phyloP scores from a whole-genome alignment of 176 grass and related monocot species.

The Carex pumila region DNA sequence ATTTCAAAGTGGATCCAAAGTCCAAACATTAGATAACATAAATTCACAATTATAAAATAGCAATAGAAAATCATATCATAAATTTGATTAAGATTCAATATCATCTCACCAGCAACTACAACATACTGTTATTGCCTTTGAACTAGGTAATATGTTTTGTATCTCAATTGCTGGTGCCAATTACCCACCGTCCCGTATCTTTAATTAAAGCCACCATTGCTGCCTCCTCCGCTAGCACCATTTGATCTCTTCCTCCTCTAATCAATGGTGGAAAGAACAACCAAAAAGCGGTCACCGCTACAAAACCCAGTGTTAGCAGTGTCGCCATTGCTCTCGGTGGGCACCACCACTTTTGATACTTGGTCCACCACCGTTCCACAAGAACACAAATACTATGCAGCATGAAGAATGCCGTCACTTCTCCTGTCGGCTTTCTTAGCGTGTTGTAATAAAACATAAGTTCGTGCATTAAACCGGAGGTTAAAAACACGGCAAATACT shows the following conservation, averaged over 20 bases:
- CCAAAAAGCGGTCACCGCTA: conserved; percentile 3
- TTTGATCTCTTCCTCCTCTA: conserved; percentile 7
- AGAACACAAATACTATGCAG: conserved; percentile 28
- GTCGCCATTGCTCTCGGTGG: conserved; percentile 20
- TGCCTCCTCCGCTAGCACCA: conserved; percentile 8
- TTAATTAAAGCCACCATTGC: conserved; percentile 7
- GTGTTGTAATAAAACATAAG: conserved; percentile 29
- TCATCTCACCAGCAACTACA: background rate
- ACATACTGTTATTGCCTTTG: background rate
- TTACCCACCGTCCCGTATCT: background rate
- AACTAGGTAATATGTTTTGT: background rate
- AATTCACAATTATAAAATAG: background rate
- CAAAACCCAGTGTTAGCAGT: conserved; percentile 12
- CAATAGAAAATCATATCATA: background rate
- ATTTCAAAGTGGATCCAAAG: background rate
- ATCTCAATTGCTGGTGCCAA: background rate
- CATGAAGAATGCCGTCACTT: conserved; percentile 18
- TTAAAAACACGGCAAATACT: conserved; percentile 20
- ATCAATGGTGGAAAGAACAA: conserved; percentile 32
- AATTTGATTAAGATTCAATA: background rate
- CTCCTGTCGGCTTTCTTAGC: background rate
- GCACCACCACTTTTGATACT: background rate
- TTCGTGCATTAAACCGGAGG: conserved; percentile 36
- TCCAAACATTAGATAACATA: background rate
- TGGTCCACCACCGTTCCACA: background rate